Evolutionary conservation across 108 stramenopile species (phyloP).

Genomic region (Fragilaria crotonensis): DNA sequence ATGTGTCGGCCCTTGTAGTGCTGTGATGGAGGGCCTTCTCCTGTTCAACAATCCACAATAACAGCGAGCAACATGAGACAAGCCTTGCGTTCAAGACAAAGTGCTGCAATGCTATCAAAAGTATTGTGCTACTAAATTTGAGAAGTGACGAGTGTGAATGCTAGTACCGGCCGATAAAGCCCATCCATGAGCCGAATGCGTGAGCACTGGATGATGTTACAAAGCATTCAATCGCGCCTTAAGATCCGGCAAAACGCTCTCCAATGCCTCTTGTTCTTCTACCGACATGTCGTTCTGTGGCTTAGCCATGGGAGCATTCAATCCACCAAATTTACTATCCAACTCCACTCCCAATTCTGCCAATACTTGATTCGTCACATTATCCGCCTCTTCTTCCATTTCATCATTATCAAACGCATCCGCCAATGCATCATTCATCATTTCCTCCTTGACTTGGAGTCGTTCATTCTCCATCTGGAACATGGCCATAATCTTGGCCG

Average conservation of each 20-base stretch:
- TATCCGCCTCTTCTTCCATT: slow-evolving; percentile 70
- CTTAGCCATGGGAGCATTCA: slow-evolving; percentile 52
- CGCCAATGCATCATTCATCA: slow-evolving; percentile 79
- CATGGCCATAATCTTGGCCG: slow-evolving; percentile 60
- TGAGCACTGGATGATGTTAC: no score
- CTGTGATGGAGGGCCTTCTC: no score
- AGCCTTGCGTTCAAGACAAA: no score
- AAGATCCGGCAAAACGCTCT: slow-evolving; percentile 63
- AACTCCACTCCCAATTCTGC: slow-evolving; percentile 81
- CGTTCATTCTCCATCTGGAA: slow-evolving; percentile 64
- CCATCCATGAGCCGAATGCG: no score
- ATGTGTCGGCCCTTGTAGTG: no score
- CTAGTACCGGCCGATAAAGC: no score
- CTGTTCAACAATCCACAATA: no score
- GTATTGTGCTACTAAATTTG: no score
- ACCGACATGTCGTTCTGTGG: slow-evolving; percentile 21
- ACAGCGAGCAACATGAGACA: no score
- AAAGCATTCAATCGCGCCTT: slow-evolving; percentile 74
- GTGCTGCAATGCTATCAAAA: no score
- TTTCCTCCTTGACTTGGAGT: slow-evolving; percentile 61
- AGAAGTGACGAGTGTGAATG: no score
- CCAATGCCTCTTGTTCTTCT: slow-evolving; percentile 60
- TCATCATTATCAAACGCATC: slow-evolving; percentile 78
- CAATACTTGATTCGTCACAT: slow-evolving; percentile 65
- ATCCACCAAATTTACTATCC: slow-evolving; percentile 70